Evolutionary conservation across 768 basidiomycete species (phyloP).

Genomic region (Boletus fagicola): DNA sequence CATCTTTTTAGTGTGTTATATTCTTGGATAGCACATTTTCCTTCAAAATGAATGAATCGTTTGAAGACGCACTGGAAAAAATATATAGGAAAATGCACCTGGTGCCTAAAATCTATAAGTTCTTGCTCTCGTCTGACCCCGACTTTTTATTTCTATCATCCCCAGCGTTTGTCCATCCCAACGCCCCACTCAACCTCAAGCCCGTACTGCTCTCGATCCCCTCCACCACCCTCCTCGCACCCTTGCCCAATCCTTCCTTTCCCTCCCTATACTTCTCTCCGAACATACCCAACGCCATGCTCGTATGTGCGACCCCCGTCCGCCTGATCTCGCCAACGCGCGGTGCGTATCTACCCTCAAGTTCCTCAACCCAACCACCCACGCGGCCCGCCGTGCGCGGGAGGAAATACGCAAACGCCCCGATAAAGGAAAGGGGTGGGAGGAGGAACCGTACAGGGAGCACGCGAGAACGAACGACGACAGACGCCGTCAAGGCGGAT

Average conservation of each 20-base stretch:
- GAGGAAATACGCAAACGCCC: slow-evolving; percentile 80
- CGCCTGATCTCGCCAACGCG: slow-evolving; percentile 64
- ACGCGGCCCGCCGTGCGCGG: slow-evolving; percentile 78
- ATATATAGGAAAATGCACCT: slow-evolving; percentile 3
- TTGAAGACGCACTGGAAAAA: background rate
- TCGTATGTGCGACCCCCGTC: slow-evolving; percentile 56
- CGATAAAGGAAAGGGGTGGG: slow-evolving; percentile 70
- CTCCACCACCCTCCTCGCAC: slow-evolving; percentile 48
- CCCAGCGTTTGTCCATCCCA: slow-evolving; percentile 41
- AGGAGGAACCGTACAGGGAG: slow-evolving; percentile 68
- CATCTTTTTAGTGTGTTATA: too few species aligned
- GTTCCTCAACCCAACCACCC: slow-evolving; percentile 55
- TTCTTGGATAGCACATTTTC: too few species aligned
- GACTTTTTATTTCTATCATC: slow-evolving; percentile 17
- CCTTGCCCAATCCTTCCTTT: slow-evolving; percentile 41
- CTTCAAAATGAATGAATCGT: background rate
- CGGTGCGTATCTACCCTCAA: slow-evolving; percentile 75
- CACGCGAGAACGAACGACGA: slow-evolving; percentile 75
- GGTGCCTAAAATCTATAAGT: slow-evolving; percentile 6
- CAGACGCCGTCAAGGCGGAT: slow-evolving; percentile 83
- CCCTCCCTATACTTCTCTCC: slow-evolving; percentile 52
- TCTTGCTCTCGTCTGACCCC: slow-evolving; percentile 15
- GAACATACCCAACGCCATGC: slow-evolving; percentile 57
- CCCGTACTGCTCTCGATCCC: slow-evolving; percentile 70
- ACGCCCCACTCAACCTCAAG: slow-evolving; percentile 61